A percentile compares a stretch with the other conserved stretches of the same genome.
Conservation (phyloP, 257 asterid genomes). For the Forsythia suspensa region DNA sequence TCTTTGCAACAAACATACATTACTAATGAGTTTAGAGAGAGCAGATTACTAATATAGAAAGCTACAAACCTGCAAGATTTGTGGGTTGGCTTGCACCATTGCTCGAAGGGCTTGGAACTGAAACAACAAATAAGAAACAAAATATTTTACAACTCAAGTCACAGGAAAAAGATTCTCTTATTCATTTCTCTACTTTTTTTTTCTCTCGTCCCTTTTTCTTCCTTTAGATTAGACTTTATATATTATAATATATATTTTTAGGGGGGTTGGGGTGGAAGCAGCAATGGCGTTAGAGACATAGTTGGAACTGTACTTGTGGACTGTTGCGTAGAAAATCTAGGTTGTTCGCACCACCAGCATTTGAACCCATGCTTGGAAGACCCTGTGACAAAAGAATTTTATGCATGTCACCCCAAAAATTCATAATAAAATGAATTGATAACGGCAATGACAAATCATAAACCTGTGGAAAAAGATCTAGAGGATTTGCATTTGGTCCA, state of each 20-base stretch:
- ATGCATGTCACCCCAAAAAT: background rate
- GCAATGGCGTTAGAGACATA: background rate
- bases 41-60: background rate
- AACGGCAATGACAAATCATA: background rate
- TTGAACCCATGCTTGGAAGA: conserved; percentile 7
- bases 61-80: conserved; percentile 36
- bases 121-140: background rate
- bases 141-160: background rate
- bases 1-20: conserved; percentile 6
- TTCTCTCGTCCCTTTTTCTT: background rate
- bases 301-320: background rate
- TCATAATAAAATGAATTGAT: background rate
- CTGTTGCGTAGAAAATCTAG: conserved; percentile 12
- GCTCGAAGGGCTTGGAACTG: conserved; percentile 5
- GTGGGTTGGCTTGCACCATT: conserved; percentile 7
- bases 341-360: conserved; percentile 1
- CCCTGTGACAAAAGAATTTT: background rate
- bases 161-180: background rate
- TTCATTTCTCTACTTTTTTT: background rate
- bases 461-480: conserved; percentile 88
- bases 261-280: background rate
- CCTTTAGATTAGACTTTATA: background rate
- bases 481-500: conserved; percentile 80
- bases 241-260: too few species aligned
- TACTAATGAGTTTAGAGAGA: background rate